A percentile compares a stretch with the other conserved stretches of the same genome.
Evolutionary conservation across 305 asterid species (phyloP).

Genomic region (Withania somnifera): DNA sequence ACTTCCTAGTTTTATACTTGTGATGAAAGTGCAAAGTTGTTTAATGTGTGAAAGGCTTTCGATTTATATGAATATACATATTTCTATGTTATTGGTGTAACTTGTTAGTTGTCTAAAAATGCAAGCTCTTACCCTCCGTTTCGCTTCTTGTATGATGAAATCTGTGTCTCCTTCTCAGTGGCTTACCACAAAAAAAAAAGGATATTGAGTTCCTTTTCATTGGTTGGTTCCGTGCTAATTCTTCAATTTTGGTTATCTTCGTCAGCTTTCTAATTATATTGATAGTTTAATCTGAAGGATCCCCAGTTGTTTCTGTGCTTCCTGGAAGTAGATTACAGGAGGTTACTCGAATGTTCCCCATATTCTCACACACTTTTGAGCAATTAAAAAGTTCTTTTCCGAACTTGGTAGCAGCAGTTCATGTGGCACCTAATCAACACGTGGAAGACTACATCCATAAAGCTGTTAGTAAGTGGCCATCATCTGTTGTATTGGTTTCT

Average conservation of each 20-base stretch:
- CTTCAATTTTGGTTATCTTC: background rate
- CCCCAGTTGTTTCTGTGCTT: slow-evolving; percentile 65
- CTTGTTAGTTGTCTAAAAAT: background rate
- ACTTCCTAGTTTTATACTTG: background rate
- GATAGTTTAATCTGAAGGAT: slow-evolving; percentile 28
- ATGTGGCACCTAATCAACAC: slow-evolving; percentile 71
- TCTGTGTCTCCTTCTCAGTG: background rate
- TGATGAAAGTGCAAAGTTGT: background rate
- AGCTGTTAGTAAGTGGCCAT: slow-evolving; percentile 49
- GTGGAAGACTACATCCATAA: slow-evolving; percentile 46
- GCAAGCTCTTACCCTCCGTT: background rate
- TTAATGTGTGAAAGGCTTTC: background rate
- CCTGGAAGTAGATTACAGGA: slow-evolving; percentile 98
- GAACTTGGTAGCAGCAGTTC: slow-evolving; percentile 49
- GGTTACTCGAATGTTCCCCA: slow-evolving; percentile 74
- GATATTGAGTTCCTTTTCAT: background rate
- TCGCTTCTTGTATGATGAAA: background rate
- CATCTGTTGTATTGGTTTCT: slow-evolving; percentile 43
- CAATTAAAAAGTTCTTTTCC: slow-evolving; percentile 35
- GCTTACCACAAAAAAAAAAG: background rate
- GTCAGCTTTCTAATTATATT: background rate
- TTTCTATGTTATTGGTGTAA: background rate
- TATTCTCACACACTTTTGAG: slow-evolving; percentile 49
- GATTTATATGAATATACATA: background rate
- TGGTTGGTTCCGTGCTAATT: background rate